phyloP scores from a whole-genome alignment of 2,329 filamentous ascomycete genomes.

The Penicillium hordei region DNA sequence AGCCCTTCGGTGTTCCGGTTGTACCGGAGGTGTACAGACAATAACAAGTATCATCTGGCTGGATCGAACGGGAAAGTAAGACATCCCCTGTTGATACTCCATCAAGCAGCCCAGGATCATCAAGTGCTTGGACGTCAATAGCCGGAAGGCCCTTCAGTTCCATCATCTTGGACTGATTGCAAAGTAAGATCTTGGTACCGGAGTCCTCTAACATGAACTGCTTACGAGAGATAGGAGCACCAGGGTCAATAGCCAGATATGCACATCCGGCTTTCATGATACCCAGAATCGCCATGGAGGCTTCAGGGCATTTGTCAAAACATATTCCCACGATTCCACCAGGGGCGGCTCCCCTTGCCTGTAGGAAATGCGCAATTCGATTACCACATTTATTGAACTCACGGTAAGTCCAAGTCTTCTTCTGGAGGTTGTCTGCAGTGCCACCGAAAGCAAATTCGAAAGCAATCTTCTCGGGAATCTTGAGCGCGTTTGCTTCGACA shows the following conservation, averaged over 20 bases:
- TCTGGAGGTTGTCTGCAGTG: constrained; percentile 46
- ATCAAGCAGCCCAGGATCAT: constrained; percentile 41
- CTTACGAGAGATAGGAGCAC: constrained; percentile 70
- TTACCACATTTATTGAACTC: constrained; percentile 72
- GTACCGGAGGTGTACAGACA: constrained; percentile 87
- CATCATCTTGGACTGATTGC: constrained; percentile 48
- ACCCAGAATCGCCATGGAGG: constrained; percentile 77
- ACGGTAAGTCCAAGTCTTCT: constrained; percentile 69
- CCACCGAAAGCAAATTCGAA: constrained; percentile 72
- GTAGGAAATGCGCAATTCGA: constrained; percentile 66
- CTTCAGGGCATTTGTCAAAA: constrained; percentile 82
- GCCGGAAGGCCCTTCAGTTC: constrained; percentile 38
- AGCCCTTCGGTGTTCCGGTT: constrained; percentile 83
- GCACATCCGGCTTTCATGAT: constrained; percentile 79
- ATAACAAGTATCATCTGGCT: constrained; percentile 66
- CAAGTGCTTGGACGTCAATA: constrained; percentile 49
- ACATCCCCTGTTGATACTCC: constrained; percentile 37
- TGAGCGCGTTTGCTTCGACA: constrained; percentile 63
- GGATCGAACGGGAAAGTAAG: constrained; percentile 35
- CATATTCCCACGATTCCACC: constrained; percentile 71
- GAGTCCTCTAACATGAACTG: constrained; percentile 78
- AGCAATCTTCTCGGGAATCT: constrained; percentile 61
- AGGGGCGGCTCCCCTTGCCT: constrained; percentile 48
- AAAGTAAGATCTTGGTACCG: constrained; percentile 61
- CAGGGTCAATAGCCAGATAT: constrained; percentile 77